Evolutionary conservation across 2,329 filamentous ascomycete species (phyloP).

Genomic region (Coniochaeta hoffmannii): DNA sequence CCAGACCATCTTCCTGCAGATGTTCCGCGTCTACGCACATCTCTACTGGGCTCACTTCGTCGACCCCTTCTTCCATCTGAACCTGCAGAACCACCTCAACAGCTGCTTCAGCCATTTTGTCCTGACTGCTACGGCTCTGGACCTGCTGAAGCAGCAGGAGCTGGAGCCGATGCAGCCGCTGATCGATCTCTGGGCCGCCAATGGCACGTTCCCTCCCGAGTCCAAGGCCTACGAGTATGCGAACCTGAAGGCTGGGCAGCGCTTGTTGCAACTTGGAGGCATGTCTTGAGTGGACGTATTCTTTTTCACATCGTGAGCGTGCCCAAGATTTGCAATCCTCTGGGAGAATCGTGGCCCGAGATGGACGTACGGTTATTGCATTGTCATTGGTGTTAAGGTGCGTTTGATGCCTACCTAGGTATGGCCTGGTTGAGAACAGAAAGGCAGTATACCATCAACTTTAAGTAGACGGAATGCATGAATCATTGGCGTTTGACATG

Average conservation of each 20-base stretch:
- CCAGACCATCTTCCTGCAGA: slow-evolving; percentile 77
- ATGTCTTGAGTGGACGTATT: slow-evolving; percentile 12
- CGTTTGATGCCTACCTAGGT: neutral
- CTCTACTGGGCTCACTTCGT: slow-evolving; percentile 81
- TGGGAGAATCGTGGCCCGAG: neutral
- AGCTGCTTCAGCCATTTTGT: slow-evolving; percentile 68
- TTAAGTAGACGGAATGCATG: neutral
- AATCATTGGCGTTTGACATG: neutral
- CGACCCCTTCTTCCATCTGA: slow-evolving; percentile 65
- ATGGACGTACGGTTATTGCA: neutral
- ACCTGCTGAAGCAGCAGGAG: slow-evolving; percentile 67
- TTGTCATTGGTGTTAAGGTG: neutral
- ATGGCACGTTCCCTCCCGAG: slow-evolving; percentile 64
- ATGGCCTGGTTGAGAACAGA: neutral
- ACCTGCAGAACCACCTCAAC: slow-evolving; percentile 60
- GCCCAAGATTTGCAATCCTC: neutral
- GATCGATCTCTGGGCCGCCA: slow-evolving; percentile 71
- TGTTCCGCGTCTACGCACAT: slow-evolving; percentile 86
- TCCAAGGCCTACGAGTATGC: slow-evolving; percentile 45
- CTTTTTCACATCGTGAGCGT: neutral
- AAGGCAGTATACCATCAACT: neutral
- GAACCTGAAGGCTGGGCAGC: slow-evolving; percentile 38
- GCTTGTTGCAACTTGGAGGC: slow-evolving; percentile 23
- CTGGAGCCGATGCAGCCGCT: slow-evolving; percentile 78
- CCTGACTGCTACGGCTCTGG: slow-evolving; percentile 58